A percentile compares a stretch with the other conserved stretches of the same genome.
These are phyloP conservation scores for Ustilago nuda DNA, from an alignment of 1,284 basidiomycete genomes.

Conservation along the genomic window DNA sequence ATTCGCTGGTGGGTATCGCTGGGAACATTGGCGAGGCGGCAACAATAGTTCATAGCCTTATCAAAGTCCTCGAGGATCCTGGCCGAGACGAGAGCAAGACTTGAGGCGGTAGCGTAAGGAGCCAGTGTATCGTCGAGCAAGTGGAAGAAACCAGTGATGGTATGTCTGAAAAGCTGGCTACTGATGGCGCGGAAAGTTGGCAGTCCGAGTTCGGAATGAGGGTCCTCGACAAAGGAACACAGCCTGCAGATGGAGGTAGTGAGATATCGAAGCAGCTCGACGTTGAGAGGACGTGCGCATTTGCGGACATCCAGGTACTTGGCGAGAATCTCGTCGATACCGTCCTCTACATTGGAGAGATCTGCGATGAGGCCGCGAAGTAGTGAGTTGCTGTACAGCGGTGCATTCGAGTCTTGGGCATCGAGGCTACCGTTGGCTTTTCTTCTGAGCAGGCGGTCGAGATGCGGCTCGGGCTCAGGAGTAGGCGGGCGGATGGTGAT, in stretches of 20 bases:
- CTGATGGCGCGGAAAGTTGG: constrained; percentile 33
- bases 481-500: constrained; percentile 33
- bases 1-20: constrained; percentile 7
- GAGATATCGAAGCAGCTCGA: constrained; percentile 34
- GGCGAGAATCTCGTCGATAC: constrained; percentile 32
- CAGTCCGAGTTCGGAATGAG: constrained; percentile 18
- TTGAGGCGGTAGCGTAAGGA: constrained; percentile 25
- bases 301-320: constrained; percentile 23
- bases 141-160: constrained; percentile 40
- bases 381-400: constrained; percentile 14
- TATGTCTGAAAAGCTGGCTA: constrained; percentile 35
- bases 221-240: constrained; percentile 22
- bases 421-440: not conserved
- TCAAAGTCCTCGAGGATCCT: constrained; percentile 30
- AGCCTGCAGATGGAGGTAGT: constrained; percentile 22
- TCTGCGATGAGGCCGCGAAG: constrained; percentile 13
- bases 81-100: constrained; percentile 19
- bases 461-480: constrained; percentile 18
- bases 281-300: constrained; percentile 6
- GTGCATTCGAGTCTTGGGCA: not conserved
- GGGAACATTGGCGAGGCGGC: constrained; percentile 6
- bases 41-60: constrained; percentile 20
- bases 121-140: constrained; percentile 29
- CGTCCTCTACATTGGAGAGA: constrained; percentile 16
- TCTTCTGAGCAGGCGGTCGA: not conserved